Evolutionary conservation across 164 flowering plant species (phyloP), one percentile per base, ranked within the genome.

Genomic region (Vitis amurensis): DNA sequence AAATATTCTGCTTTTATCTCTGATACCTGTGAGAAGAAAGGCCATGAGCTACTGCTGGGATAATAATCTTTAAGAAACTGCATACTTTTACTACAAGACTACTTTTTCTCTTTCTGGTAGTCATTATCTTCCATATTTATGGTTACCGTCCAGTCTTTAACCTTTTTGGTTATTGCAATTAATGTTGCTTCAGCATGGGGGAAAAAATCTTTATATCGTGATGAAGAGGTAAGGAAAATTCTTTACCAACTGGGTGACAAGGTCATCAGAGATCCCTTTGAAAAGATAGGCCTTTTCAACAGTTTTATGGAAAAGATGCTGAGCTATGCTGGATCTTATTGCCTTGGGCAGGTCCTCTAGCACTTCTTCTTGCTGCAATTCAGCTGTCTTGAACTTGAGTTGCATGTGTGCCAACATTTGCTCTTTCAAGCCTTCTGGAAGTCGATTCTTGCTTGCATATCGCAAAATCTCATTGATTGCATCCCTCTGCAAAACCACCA

Each of bases 1-100:
- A 81, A 93, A 74, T 90, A 93, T 72, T 93, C 98, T 76, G 95
- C 97, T 79, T 79, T 90, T 88, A 93, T 88, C 76, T 91, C 92
- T 12, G 95, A 77, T 13, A 91, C 93, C 98, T 93, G 85, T 56
- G 50, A 47, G 19, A 52, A 76, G 58, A 73, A 63, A n/a, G 55
- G 15, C 55, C 57, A 47, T 51, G 51, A 68, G 27, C 48, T 61
- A 56, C 16, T 57, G 48, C 44, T 11, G 53, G 17, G 52, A 67
- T 47, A 58, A 10, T 12, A 17, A 50, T 27, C 4, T 17, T 58
- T 13, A 27, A 8, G 30, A 60, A 19, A 9, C 1, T 1, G 5
- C 11, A 56, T 16, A 16, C 11, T n/a, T 53, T 53, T 53, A 53
- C n/a, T 13, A 53, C 56, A 4, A 37, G 44, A 37, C 44, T 37